Base-by-base conservation (phyloP, 75 land plant species). In the Chamaecyparis obtusa region DNA sequence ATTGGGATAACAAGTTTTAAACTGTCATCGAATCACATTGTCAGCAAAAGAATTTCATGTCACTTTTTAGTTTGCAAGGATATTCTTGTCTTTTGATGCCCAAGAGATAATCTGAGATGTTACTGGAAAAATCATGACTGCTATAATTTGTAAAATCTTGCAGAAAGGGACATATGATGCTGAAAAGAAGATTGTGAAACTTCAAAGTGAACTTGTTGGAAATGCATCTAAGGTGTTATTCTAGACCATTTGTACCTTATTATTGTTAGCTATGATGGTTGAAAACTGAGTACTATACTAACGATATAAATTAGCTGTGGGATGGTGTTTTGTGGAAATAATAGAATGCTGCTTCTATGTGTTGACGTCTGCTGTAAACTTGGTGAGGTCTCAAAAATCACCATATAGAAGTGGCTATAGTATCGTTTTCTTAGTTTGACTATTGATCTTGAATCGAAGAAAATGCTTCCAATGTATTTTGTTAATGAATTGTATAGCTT, bases 211-310 rank as follows among this genome's bases (percentile, higher is more conserved):
- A 72, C 91, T 95, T 84, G 96, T 96, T 43, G 97, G 96, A 35
- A 96, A 96, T 87, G 97, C 96, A 79, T 92, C 95, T 16, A 96
- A 96, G 97, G 97, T 96, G 88, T 76, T 82, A 77, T 86, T 90
- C 36, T 41, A 46, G 2, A 37, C 15, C 32, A 36, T 11, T 72
- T 85, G 37, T 56, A 87, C 84, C 49, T 83, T 39, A 27, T 64
- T 5, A 24, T 64, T 64, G 9, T 43, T 10, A 46, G n/a, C 16
- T 19, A 81, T 81, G 48, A 46, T 17, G 43, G 46, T n/a, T 33
- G 41, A 17, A 80, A 16, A 30, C 19, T 37, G 32, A 64, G 21
- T 83, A 54, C 78, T 41, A 2, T 49, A 27, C 71, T 30, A 69
- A 30, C 37, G 8, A 77, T 77, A 8, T 19, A 21, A 17, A 77